Conservation (phyloP, 73 alveolate genomes). For the Paraurostyla sp. region DNA sequence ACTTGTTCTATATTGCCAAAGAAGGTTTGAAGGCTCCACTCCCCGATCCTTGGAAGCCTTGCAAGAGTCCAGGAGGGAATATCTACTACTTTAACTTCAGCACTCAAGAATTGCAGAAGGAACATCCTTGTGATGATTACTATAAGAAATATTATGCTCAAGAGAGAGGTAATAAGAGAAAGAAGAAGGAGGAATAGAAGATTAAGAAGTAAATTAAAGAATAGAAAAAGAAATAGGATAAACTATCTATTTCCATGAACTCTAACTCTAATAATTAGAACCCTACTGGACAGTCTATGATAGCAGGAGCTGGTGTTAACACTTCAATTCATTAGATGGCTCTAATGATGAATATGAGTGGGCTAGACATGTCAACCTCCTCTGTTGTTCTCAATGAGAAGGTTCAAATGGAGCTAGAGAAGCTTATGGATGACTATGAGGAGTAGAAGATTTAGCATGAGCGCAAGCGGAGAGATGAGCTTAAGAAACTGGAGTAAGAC, state of each 20-base stretch:
- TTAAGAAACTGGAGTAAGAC: constrained; percentile 52
- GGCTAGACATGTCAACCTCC: constrained; percentile 24
- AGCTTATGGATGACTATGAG: constrained; percentile 59
- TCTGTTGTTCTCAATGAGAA: constrained; percentile 28
- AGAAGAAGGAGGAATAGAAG: constrained; percentile 67
- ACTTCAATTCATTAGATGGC: constrained; percentile 52
- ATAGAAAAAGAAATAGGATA: constrained; percentile 18
- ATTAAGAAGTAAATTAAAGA: constrained; percentile 65
- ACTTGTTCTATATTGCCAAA: constrained; percentile 89
- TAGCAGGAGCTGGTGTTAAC: not conserved
- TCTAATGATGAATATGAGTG: constrained; percentile 56
- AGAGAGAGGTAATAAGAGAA: constrained; percentile 66
- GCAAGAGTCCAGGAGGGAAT: constrained; percentile 78
- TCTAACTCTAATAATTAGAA: not conserved
- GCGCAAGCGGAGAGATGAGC: constrained; percentile 56
- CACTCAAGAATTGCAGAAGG: constrained; percentile 81
- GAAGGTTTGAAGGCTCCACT: constrained; percentile 94
- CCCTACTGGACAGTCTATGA: not conserved
- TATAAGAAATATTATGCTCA: constrained; percentile 73
- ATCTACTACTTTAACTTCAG: constrained; percentile 83
- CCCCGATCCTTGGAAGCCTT: constrained; percentile 93
- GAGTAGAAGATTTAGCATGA: constrained; percentile 59
- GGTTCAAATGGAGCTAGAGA: constrained; percentile 37
- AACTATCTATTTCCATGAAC: constrained; percentile 8
- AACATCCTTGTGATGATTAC: constrained; percentile 94